phyloP scores from a whole-genome alignment of 148 eudicot species.

The Linanthus parryae region DNA sequence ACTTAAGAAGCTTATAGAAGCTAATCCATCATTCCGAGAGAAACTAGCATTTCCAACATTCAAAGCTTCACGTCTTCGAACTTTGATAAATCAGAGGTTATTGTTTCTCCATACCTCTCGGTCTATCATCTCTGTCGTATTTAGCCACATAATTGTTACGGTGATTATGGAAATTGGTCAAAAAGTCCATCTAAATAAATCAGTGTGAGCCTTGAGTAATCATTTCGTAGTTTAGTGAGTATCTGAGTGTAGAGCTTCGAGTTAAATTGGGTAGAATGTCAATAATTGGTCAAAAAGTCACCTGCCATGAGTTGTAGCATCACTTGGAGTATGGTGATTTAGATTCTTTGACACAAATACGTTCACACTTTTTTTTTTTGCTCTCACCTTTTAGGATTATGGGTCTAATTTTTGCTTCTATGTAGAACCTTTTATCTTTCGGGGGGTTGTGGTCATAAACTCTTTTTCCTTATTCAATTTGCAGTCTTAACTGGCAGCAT shows the following conservation, averaged over 20 bases:
- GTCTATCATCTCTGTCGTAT: not conserved
- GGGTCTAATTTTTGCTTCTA: not conserved
- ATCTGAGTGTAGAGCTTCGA: too few relatives aligned
- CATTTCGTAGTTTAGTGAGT: too few relatives aligned
- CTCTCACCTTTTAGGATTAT: not conserved
- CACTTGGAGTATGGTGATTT: too few relatives aligned
- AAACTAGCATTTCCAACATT: constrained; percentile 45
- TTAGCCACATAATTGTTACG: not conserved
- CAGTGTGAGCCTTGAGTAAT: too few relatives aligned
- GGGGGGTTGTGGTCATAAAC: not conserved
- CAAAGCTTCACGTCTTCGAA: constrained; percentile 51
- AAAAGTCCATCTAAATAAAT: too few relatives aligned
- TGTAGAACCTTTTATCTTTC: not conserved
- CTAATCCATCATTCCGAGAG: constrained; percentile 55
- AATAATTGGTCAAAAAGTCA: too few relatives aligned
- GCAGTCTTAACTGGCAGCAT: constrained; percentile 65
- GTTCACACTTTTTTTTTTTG: not conserved
- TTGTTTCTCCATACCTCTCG: not conserved
- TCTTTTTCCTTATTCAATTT: constrained; percentile 7
- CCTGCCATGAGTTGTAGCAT: too few relatives aligned
- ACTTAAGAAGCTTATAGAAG: constrained; percentile 57
- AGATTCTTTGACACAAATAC: too few relatives aligned
- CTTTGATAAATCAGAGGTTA: constrained; percentile 54
- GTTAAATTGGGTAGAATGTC: too few relatives aligned
- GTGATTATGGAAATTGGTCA: too few relatives aligned